phyloP scores from a whole-genome alignment of 257 asterid genomes.

The Galeopsis tetrahit region DNA sequence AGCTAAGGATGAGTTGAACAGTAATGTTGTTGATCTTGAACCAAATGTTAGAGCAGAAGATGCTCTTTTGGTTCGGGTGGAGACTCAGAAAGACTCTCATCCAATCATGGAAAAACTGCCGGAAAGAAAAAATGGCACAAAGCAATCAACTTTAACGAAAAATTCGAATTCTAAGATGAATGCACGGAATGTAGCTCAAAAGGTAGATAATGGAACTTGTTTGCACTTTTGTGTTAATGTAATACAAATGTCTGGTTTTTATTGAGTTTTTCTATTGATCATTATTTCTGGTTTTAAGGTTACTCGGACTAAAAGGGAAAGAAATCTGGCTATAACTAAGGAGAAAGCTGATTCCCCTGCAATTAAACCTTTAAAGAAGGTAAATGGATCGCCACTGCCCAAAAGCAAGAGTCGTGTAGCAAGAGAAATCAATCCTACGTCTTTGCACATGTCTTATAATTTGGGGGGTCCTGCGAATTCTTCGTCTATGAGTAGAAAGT shows the following conservation, averaged over 20 bases:
- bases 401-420: slow-evolving; percentile 43
- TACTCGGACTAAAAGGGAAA: slow-evolving; percentile 48
- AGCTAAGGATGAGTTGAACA: slow-evolving; percentile 42
- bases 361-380: slow-evolving; percentile 50
- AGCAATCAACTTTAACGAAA: slow-evolving; percentile 34
- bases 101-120: slow-evolving; percentile 36
- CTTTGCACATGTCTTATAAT: slow-evolving; percentile 80
- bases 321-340: slow-evolving; percentile 36
- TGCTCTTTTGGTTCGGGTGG: slow-evolving; percentile 30
- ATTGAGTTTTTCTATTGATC: slow-evolving; percentile 17
- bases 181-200: slow-evolving; percentile 43
- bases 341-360: slow-evolving; percentile 54
- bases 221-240: slow-evolving; percentile 9
- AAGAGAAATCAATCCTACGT: slow-evolving; percentile 51
- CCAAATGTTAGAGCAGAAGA: slow-evolving; percentile 38
- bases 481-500: slow-evolving; percentile 50
- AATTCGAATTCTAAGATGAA: slow-evolving; percentile 41
- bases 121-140: slow-evolving; percentile 35
- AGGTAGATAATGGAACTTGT: slow-evolving; percentile 47
- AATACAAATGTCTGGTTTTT: neutral
- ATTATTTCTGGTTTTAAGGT: slow-evolving; percentile 46
- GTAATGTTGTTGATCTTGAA: slow-evolving; percentile 31
- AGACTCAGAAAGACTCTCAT: slow-evolving; percentile 25
- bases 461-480: slow-evolving; percentile 63
- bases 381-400: slow-evolving; percentile 39